A percentile compares a stretch with the other conserved stretches of the same genome.
Evolutionary conservation across 768 basidiomycete genomes (phyloP).

Genomic region (Amanita subjunquillea): DNA sequence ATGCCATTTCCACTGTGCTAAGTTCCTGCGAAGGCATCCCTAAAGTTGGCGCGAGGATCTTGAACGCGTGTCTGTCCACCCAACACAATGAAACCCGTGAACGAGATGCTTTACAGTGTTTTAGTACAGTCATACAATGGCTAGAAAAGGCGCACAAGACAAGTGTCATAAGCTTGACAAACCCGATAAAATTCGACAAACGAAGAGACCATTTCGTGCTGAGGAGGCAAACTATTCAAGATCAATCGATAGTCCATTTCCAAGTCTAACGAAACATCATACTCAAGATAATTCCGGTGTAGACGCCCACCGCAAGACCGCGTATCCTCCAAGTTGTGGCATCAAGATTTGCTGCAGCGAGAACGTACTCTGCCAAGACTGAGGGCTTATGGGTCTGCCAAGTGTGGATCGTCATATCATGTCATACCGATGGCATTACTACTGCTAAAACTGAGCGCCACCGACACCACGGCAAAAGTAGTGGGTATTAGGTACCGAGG

Average conservation of each 20-base stretch:
- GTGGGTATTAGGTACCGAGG: conserved; percentile 33
- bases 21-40: conserved; percentile 45
- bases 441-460: conserved; percentile 25
- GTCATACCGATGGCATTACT: conserved; percentile 26
- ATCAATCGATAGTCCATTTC: background rate
- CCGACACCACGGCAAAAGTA: conserved; percentile 30
- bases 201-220: conserved; percentile 29
- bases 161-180: conserved; percentile 22
- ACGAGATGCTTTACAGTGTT: conserved; percentile 24
- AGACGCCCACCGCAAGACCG: conserved; percentile 23
- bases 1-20: conserved; percentile 36
- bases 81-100: conserved; percentile 52
- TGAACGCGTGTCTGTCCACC: conserved; percentile 44
- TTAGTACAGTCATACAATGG: background rate
- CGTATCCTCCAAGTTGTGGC: conserved; percentile 23
- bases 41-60: conserved; percentile 50
- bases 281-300: conserved; percentile 21
- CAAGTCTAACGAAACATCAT: conserved; percentile 2
- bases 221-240: conserved; percentile 17
- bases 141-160: conserved; percentile 15
- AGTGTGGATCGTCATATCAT: background rate
- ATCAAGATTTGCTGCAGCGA: conserved; percentile 20
- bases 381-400: background rate
- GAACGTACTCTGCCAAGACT: conserved; percentile 26
- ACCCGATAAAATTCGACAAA: conserved; percentile 22